Evolutionary conservation across 306 rosid genomes (phyloP).

Genomic region (Mucuna pruriens): DNA sequence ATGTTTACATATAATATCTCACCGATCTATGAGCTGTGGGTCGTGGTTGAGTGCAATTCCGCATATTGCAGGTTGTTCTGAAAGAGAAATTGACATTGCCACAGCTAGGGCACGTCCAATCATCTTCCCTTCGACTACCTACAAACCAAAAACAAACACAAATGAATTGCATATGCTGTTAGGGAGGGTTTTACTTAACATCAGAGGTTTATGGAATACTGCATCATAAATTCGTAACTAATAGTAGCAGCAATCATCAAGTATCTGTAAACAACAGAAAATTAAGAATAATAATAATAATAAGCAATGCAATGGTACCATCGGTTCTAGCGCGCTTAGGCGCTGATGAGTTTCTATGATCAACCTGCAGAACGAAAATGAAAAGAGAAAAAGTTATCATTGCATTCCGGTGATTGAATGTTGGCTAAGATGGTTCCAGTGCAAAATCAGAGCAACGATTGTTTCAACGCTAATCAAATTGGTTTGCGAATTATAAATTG

Average conservation of each 20-base stretch:
- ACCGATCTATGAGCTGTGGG: constrained; percentile 90
- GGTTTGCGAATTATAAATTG: not conserved
- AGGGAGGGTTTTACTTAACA: too few relatives aligned
- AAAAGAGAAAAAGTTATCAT: not conserved
- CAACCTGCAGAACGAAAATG: constrained; percentile 62
- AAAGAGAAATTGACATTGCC: constrained; percentile 96
- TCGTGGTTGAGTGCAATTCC: constrained; percentile 95
- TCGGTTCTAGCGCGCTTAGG: constrained; percentile 97
- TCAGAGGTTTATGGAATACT: not conserved
- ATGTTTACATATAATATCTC: constrained; percentile 31
- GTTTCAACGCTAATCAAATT: not conserved
- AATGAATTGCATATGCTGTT: not conserved
- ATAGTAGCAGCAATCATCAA: too few relatives aligned
- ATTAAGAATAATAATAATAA: not conserved
- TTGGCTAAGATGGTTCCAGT: not conserved
- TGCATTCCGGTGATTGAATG: not conserved
- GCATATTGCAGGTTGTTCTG: constrained; percentile 97
- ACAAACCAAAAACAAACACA: constrained; percentile 33
- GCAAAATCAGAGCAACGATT: not conserved
- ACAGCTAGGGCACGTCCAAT: constrained; percentile 97
- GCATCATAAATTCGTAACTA: not conserved
- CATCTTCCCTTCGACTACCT: constrained; percentile 98
- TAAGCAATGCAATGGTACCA: constrained; percentile 53
- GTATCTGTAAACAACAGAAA: not conserved
- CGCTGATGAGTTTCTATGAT: constrained; percentile 90